These are phyloP conservation scores for Camellia japonica DNA, from an alignment of 148 eudicot species.

Conservation along the genomic window DNA sequence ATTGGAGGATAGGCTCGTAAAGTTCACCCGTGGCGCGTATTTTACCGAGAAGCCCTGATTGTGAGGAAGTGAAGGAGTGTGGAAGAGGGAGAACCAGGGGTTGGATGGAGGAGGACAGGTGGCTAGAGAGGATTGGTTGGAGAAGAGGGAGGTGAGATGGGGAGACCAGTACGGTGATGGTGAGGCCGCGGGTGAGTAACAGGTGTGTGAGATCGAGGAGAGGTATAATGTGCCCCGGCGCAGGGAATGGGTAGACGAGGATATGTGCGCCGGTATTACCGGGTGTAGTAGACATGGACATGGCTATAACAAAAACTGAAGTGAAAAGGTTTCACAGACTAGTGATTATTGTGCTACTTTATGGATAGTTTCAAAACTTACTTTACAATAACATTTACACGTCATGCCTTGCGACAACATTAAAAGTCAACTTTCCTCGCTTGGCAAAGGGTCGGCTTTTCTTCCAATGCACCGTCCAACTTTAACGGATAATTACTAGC, in stretches of 20 bases:
- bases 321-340: no score
- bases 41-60: background rate
- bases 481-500: no score
- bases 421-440: no score
- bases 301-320: background rate
- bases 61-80: conserved; percentile 32
- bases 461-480: no score
- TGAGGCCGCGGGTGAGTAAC: conserved; percentile 38
- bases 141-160: conserved; percentile 52
- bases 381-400: no score
- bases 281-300: background rate
- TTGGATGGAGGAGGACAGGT: conserved; percentile 35
- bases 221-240: conserved; percentile 67
- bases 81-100: conserved; percentile 41
- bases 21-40: conserved; percentile 18
- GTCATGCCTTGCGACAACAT: no score
- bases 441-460: no score
- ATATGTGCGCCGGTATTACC: conserved; percentile 26
- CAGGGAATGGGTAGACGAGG: conserved; percentile 55
- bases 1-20: conserved; percentile 32
- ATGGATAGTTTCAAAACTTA: no score
- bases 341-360: no score
- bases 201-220: conserved; percentile 55
- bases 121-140: conserved; percentile 39
- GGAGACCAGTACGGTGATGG: conserved; percentile 53